phyloP scores from a whole-genome alignment of 148 eudicot genomes.

The Chenopodium suecicum region DNA sequence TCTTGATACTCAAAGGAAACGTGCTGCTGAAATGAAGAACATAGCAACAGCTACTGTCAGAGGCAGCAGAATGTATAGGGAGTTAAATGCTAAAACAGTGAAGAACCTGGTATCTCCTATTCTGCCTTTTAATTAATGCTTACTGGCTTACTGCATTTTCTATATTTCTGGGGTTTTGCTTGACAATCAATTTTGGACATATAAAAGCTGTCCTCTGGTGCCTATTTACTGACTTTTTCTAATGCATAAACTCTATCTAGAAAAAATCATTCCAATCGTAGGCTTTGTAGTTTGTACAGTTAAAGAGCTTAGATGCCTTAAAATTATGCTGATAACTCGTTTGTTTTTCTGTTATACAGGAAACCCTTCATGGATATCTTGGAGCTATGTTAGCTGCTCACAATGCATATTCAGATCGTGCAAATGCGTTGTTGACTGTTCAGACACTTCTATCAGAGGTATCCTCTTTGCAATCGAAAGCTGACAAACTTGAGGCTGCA shows the following conservation, averaged over 20 bases:
- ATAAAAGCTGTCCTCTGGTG: background rate
- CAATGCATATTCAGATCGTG: slow-evolving; percentile 82
- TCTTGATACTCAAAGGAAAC: slow-evolving; percentile 51
- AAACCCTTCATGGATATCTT: slow-evolving; percentile 81
- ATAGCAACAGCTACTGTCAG: slow-evolving; percentile 82
- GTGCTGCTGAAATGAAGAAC: slow-evolving; percentile 75
- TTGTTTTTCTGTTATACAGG: slow-evolving; percentile 44
- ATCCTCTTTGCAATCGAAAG: slow-evolving; percentile 58
- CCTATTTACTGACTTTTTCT: background rate
- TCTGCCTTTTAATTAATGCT: background rate
- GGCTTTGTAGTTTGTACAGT: background rate
- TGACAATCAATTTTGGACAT: background rate
- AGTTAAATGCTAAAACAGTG: slow-evolving; percentile 73
- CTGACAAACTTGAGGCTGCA: slow-evolving; percentile 63
- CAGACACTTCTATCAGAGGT: slow-evolving; percentile 87
- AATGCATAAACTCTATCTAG: background rate
- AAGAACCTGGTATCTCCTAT: slow-evolving; percentile 61
- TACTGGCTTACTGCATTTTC: background rate
- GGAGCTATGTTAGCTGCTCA: slow-evolving; percentile 75
- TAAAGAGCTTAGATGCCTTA: background rate
- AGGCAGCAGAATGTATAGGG: slow-evolving; percentile 82
- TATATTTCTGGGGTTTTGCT: background rate
- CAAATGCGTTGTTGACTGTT: slow-evolving; percentile 88
- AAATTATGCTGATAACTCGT: background rate
- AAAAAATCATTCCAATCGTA: background rate